Base-by-base conservation (phyloP, 2,329 filamentous ascomycete species). In the Lasiodiplodia theobromae region DNA sequence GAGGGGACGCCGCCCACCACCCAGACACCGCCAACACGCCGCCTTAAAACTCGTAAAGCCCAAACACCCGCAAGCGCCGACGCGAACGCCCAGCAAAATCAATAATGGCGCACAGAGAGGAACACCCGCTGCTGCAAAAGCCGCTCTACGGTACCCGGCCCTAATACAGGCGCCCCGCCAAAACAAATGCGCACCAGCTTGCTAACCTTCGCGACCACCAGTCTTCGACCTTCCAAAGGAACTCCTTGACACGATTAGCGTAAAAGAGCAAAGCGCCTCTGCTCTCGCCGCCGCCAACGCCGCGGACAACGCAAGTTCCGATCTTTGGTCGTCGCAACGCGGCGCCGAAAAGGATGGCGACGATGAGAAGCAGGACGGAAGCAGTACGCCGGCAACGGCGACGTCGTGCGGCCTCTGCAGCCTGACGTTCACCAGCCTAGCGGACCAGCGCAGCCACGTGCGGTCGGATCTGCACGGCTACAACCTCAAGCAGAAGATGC, bases 381-480 rank as follows among this genome's bases (percentile, higher is more conserved):
- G 23, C 25, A 18, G 25, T 25, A 71, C 82, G 75, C 80, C 82
- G 72, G 74, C 85, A 69, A 85, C 87, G 47, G 88, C 88, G 11
- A 94, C 92, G 69, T 87, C 93, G 16, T 99, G 96, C 78, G 89
- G 90, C 0, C 85, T 98, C 4, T 99, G 96, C 80, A 84, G 86
- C 49, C 85, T 94, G 47, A 83, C 86, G 5, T 97, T 96, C 74
- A 76, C 85, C 38, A 90, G 86, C 11, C 86, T 97, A 8, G 85
- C 89, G 70, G 95, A 98, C 70, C 95, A 98, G 77, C 88, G 93
- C 70, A 87, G 88, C 69, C 96, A 99, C 80, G 89, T 93, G 69
- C 92, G 92, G 74, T 97, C 95, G 11, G 96, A 99, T 76, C 85
- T 96, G 60, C 96, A 99, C 79, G 88, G 91, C 72, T 99, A 97